These are phyloP conservation scores for Hypsizygus ulmarius DNA, from an alignment of 1,284 basidiomycete genomes.

Conservation along the genomic window DNA sequence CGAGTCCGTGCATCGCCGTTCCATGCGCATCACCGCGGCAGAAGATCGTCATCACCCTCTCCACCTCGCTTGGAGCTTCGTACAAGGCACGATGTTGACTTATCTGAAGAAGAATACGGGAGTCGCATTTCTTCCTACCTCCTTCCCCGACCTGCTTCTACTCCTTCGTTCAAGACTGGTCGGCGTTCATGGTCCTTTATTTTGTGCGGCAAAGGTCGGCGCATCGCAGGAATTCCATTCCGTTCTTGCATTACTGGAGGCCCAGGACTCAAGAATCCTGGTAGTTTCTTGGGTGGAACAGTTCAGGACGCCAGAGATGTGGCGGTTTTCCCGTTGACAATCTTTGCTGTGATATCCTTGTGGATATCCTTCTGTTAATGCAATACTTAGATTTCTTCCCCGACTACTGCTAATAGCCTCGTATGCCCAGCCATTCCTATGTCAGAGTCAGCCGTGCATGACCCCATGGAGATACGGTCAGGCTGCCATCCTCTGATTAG, in stretches of 20 bases:
- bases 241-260: too few relatives aligned
- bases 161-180: not conserved
- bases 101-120: conserved; percentile 4
- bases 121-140: conserved; percentile 2
- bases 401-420: not conserved
- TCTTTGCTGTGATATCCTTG: conserved; percentile 36
- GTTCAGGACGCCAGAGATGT: conserved; percentile 38
- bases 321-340: conserved; percentile 37
- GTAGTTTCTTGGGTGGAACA: conserved; percentile 23
- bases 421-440: not conserved
- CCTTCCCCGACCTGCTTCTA: conserved; percentile 23
- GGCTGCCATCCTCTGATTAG: not conserved
- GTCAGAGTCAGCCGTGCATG: not conserved
- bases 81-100: conserved; percentile 3
- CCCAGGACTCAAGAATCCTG: conserved; percentile 6
- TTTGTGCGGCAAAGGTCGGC: conserved; percentile 12
- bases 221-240: conserved; percentile 5
- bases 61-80: not conserved
- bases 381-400: not conserved
- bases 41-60: conserved; percentile 9
- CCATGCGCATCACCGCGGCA: conserved; percentile 2
- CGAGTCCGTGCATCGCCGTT: conserved; percentile 16
- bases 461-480: not conserved
- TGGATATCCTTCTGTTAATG: conserved; percentile 30
- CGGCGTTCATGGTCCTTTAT: conserved; percentile 11